A percentile compares a stretch with the other conserved stretches of the same genome.
phyloP scores from a whole-genome alignment of 768 basidiomycete species.

The Leccinum rimulosum region DNA sequence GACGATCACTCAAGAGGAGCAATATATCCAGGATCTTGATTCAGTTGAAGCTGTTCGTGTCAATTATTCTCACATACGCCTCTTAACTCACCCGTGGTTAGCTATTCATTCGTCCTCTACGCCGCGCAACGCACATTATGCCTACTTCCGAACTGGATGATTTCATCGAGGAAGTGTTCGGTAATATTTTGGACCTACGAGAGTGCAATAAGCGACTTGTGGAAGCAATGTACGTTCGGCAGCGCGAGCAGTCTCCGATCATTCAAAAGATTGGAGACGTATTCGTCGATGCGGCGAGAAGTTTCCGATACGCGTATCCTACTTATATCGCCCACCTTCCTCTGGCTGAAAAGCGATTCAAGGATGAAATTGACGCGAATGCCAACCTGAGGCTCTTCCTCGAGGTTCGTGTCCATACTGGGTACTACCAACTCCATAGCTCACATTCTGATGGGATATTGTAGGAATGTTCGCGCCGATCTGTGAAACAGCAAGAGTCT shows the following conservation, averaged over 20 bases:
- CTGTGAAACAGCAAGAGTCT: constrained; percentile 51
- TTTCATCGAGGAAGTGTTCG: constrained; percentile 88
- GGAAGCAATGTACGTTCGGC: constrained; percentile 82
- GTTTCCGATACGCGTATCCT: constrained; percentile 86
- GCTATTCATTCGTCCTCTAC: constrained; percentile 57
- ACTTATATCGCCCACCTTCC: constrained; percentile 83
- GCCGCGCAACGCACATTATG: constrained; percentile 56
- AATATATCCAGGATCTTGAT: constrained; percentile 86
- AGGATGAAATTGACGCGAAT: constrained; percentile 83
- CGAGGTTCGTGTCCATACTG: constrained; percentile 50
- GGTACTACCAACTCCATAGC: not conserved
- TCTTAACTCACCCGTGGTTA: constrained; percentile 30
- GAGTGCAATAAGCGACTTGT: constrained; percentile 81
- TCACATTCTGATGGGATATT: constrained; percentile 3
- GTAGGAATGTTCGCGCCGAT: constrained; percentile 39
- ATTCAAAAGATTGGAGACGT: constrained; percentile 87
- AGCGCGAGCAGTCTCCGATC: constrained; percentile 77
- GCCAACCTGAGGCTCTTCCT: constrained; percentile 80
- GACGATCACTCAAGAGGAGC: constrained; percentile 84
- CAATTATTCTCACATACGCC: constrained; percentile 23
- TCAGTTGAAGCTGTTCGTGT: constrained; percentile 65
- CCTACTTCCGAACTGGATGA: constrained; percentile 59
- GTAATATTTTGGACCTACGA: constrained; percentile 84
- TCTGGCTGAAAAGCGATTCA: constrained; percentile 80
- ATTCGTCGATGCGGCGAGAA: constrained; percentile 81